A percentile compares a stretch with the other conserved stretches of the same genome.
These are phyloP conservation scores for Apiospora phragmitis DNA, from an alignment of 2,329 filamentous ascomycete genomes.

Conservation along the genomic window DNA sequence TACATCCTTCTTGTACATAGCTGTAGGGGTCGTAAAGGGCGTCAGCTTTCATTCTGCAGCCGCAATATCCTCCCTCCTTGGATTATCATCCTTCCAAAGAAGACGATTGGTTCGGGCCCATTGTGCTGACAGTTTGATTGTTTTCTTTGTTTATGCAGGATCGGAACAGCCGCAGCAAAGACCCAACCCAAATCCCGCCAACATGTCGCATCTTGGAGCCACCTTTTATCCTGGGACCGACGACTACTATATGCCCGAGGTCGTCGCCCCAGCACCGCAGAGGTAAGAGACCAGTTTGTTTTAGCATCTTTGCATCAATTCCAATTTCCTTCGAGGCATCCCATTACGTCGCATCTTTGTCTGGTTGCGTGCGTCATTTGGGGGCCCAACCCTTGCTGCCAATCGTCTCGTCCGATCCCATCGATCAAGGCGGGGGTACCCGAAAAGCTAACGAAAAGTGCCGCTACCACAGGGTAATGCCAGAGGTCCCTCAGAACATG, in stretches of 20 bases:
- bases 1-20: not conserved
- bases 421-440: not conserved
- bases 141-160: conserved; percentile 32
- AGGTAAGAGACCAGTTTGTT: conserved; percentile 42
- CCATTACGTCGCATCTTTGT: not conserved
- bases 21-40: not conserved
- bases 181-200: conserved; percentile 35
- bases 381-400: not conserved
- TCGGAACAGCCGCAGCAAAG: conserved; percentile 27
- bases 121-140: conserved; percentile 13
- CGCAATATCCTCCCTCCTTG: not conserved
- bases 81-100: not conserved
- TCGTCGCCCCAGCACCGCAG: conserved; percentile 58
- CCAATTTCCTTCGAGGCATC: not conserved
- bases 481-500: conserved; percentile 95
- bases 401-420: not conserved
- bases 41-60: conserved; percentile 5
- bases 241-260: conserved; percentile 63
- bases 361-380: conserved; percentile 4
- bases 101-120: conserved; percentile 1
- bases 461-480: conserved; percentile 71
- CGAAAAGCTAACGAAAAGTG: not conserved
- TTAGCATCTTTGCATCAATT: conserved; percentile 14
- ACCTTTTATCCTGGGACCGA: conserved; percentile 62
- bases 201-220: conserved; percentile 51